Evolutionary conservation across 768 basidiomycete species (phyloP).

Genomic region (Xerocomus spinulosus): DNA sequence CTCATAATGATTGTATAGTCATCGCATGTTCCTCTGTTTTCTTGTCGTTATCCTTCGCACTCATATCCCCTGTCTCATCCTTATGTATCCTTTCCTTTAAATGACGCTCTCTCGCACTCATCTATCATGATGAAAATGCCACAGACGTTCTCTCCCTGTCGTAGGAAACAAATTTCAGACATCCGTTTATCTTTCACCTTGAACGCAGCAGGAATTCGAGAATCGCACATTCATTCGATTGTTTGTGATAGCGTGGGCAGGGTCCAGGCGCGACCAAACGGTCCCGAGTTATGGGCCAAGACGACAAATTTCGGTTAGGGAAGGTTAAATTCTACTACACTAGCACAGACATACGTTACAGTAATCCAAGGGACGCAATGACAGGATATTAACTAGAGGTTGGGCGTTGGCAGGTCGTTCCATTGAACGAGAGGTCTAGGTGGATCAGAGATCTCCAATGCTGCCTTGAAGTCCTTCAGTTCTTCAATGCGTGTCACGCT

Average conservation of each 20-base stretch:
- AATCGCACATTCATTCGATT: not conserved
- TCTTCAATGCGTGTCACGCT: conserved; percentile 64
- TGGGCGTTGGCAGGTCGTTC: conserved; percentile 65
- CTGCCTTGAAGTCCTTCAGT: conserved; percentile 58
- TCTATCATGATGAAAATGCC: conserved; percentile 6
- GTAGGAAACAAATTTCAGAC: conserved; percentile 11
- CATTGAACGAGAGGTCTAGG: conserved; percentile 69
- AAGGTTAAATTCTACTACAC: too few species aligned
- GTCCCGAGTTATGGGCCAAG: too few species aligned
- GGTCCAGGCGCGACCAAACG: too few species aligned
- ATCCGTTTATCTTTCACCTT: conserved; percentile 6
- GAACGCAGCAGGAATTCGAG: too few species aligned
- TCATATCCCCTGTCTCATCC: conserved; percentile 12
- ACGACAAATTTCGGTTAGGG: too few species aligned
- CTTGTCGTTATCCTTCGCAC: conserved; percentile 19
- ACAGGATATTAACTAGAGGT: conserved; percentile 49
- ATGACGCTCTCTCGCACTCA: conserved; percentile 5
- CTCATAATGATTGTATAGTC: conserved; percentile 9
- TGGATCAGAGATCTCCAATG: conserved; percentile 48
- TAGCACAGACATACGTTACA: too few species aligned
- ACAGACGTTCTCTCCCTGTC: conserved; percentile 2
- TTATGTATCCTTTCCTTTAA: conserved; percentile 10
- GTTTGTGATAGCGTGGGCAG: too few species aligned
- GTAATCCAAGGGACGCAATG: too few species aligned
- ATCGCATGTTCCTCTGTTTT: conserved; percentile 20